A percentile compares a stretch with the other conserved stretches of the same genome.
Conservation (phyloP, 2,329 filamentous ascomycete species). For the Botrytis sinoallii region DNA sequence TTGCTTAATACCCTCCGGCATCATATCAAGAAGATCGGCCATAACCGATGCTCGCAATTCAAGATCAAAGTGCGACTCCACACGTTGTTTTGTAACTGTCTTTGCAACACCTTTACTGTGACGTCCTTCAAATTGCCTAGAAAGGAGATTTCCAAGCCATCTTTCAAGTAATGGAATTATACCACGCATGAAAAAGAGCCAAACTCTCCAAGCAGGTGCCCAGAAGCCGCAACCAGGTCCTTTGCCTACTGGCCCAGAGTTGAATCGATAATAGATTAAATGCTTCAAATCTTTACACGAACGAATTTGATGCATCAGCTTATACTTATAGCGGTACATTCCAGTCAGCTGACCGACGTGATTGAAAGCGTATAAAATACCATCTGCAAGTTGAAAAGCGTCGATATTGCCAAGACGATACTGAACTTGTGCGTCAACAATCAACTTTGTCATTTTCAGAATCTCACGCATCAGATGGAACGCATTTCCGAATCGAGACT, state of each 20-base stretch:
- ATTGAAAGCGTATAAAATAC: conserved; percentile 99
- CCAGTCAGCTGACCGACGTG: conserved; percentile 97
- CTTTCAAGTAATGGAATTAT: conserved; percentile 95
- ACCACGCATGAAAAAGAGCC: conserved; percentile 98
- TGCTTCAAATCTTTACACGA: conserved; percentile 99
- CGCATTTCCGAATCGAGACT: conserved; percentile 97
- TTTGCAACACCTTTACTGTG: conserved; percentile 99
- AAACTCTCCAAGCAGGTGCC: conserved; percentile 97
- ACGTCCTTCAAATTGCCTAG: conserved; percentile 94
- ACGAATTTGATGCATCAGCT: conserved; percentile 99
- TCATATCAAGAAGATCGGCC: conserved; percentile 99
- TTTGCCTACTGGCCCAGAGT: conserved; percentile 93
- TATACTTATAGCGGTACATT: conserved; percentile 99
- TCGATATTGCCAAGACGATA: conserved; percentile 97
- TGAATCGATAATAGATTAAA: conserved; percentile 98
- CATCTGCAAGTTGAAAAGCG: conserved; percentile 96
- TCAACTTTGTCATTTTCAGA: conserved; percentile 89
- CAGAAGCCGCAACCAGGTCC: conserved; percentile 98
- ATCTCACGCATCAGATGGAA: conserved; percentile 99
- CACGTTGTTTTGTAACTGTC: conserved; percentile 97
- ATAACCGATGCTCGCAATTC: conserved; percentile 97
- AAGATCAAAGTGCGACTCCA: conserved; percentile 97
- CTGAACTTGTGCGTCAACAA: conserved; percentile 97
- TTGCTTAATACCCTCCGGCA: conserved; percentile 99
- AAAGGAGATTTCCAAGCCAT: conserved; percentile 95